phyloP scores from a whole-genome alignment of 768 basidiomycete genomes.

The Kwoniella bestiolae region DNA sequence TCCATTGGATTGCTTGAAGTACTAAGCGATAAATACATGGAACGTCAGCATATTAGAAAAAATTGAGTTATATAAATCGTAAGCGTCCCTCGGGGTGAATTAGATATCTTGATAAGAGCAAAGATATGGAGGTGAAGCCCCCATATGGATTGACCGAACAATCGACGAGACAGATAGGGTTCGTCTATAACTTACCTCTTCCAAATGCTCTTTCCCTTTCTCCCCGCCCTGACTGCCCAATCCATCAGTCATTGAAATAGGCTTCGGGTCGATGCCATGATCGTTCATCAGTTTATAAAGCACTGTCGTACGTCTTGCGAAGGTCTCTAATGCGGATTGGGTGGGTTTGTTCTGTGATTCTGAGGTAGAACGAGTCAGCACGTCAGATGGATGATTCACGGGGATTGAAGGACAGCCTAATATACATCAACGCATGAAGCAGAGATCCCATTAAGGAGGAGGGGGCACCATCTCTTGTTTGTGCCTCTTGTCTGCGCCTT shows the following conservation, averaged over 20 bases:
- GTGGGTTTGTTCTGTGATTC: conserved; percentile 7
- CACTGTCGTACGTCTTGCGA: conserved; percentile 30
- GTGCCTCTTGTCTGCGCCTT: too few relatives aligned
- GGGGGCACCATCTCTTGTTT: too few relatives aligned
- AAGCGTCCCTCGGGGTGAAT: not conserved
- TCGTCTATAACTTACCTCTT: conserved; percentile 38
- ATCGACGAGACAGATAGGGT: not conserved
- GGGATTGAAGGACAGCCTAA: too few relatives aligned
- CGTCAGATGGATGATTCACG: too few relatives aligned
- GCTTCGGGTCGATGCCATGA: conserved; percentile 34
- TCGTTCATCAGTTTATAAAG: conserved; percentile 32
- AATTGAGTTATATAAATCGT: too few relatives aligned
- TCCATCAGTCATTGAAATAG: conserved; percentile 29
- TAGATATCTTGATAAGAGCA: not conserved
- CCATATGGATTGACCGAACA: not conserved
- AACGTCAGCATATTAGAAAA: conserved; percentile 1
- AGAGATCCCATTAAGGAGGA: too few relatives aligned
- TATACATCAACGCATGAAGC: too few relatives aligned
- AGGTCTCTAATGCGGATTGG: conserved; percentile 29
- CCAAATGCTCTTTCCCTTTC: conserved; percentile 35
- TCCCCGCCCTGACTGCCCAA: conserved; percentile 16
- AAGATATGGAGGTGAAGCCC: not conserved
- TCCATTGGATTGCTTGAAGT: conserved; percentile 26
- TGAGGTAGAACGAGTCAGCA: not conserved
- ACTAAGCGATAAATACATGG: conserved; percentile 7